phyloP scores from a whole-genome alignment of 108 stramenopile genomes.

The Fragilaria radians region DNA sequence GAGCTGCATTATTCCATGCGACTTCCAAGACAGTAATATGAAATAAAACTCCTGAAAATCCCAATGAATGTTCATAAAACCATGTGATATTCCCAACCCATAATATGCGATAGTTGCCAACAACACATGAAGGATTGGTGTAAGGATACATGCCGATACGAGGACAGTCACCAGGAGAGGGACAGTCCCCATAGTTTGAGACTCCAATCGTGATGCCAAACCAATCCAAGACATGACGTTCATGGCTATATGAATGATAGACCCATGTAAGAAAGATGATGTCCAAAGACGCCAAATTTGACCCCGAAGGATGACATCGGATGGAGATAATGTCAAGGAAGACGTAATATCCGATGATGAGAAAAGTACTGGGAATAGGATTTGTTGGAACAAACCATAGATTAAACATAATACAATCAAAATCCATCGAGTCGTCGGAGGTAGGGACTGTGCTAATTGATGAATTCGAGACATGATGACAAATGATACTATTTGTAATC shows the following conservation, averaged over 20 bases:
- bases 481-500: too few relatives aligned
- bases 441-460: conserved; percentile 18
- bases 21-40: conserved; percentile 74
- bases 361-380: conserved; percentile 37
- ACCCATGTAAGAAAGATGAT: conserved; percentile 73
- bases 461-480: conserved; percentile 4
- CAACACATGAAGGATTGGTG: conserved; percentile 42
- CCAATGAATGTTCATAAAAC: conserved; percentile 64
- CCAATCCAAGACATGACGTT: conserved; percentile 80
- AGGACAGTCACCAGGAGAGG: conserved; percentile 36
- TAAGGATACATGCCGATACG: conserved; percentile 54
- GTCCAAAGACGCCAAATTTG: conserved; percentile 76
- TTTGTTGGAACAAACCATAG: conserved; percentile 33
- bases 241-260: conserved; percentile 85
- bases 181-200: conserved; percentile 61
- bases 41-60: conserved; percentile 82
- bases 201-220: conserved; percentile 59
- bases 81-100: conserved; percentile 33
- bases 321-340: conserved; percentile 66
- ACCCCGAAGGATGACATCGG: conserved; percentile 35
- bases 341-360: too few relatives aligned
- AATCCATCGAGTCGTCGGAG: conserved; percentile 41
- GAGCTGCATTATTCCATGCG: conserved; percentile 23
- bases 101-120: conserved; percentile 35
- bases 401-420: conserved; percentile 27